A percentile compares a stretch with the other conserved stretches of the same genome.
These are phyloP conservation scores for Phytophthora kernoviae DNA, from an alignment of 352 stramenopile genomes.

Conservation along the genomic window DNA sequence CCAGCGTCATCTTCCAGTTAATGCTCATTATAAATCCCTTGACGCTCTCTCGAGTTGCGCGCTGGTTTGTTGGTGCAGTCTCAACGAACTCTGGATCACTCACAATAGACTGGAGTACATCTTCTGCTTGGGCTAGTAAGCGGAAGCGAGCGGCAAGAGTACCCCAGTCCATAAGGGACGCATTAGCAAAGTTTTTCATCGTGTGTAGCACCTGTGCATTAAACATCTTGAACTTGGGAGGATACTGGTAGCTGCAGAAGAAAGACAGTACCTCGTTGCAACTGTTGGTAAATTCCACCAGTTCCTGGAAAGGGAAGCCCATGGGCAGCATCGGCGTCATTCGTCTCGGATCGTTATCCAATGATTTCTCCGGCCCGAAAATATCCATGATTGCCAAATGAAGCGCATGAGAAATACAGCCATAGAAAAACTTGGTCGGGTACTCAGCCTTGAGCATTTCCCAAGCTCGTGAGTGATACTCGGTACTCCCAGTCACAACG, in stretches of 20 bases:
- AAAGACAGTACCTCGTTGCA: constrained; percentile 81
- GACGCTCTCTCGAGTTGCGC: constrained; percentile 56
- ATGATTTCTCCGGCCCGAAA: constrained; percentile 68
- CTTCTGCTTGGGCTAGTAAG: constrained; percentile 67
- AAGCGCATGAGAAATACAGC: constrained; percentile 80
- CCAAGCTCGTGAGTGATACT: constrained; percentile 78
- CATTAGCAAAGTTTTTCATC: constrained; percentile 78
- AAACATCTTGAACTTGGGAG: constrained; percentile 77
- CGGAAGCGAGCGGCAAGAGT: constrained; percentile 72
- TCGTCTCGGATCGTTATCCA: constrained; percentile 73
- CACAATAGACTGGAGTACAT: constrained; percentile 77
- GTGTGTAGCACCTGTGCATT: constrained; percentile 71
- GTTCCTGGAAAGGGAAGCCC: constrained; percentile 81
- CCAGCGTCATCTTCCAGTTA: constrained; percentile 83
- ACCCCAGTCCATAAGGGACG: constrained; percentile 69
- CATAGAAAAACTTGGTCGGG: constrained; percentile 89
- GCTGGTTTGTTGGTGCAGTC: constrained; percentile 52
- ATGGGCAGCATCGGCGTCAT: constrained; percentile 70
- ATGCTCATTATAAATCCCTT: constrained; percentile 75
- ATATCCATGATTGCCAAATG: constrained; percentile 86
- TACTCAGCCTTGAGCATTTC: constrained; percentile 86
- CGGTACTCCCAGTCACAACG: constrained; percentile 76
- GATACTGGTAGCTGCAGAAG: constrained; percentile 83
- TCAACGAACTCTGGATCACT: constrained; percentile 67
- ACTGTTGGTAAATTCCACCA: constrained; percentile 76